Evolutionary conservation across 306 rosid species (phyloP).

Genomic region (Cicer arietinum): DNA sequence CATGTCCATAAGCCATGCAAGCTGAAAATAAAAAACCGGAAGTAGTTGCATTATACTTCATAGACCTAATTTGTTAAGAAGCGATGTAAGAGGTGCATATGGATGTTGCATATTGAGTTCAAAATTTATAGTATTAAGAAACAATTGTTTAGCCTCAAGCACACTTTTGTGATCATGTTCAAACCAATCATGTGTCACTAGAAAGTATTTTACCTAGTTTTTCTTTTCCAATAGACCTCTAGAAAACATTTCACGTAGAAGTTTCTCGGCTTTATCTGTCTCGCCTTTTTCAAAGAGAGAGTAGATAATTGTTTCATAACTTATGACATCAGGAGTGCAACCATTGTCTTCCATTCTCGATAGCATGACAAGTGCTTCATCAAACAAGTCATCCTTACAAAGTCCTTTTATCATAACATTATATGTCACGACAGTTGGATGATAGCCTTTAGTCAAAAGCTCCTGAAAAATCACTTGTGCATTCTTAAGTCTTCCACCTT

Average conservation of each 20-base stretch:
- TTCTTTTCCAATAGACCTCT: background rate
- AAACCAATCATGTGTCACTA: too few relatives aligned
- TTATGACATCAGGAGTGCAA: background rate
- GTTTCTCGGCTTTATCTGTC: background rate
- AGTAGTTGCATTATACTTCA: too few relatives aligned
- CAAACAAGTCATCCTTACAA: background rate
- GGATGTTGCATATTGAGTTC: too few relatives aligned
- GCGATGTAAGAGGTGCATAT: conserved; percentile 64
- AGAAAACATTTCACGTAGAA: background rate
- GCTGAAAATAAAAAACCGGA: too few relatives aligned
- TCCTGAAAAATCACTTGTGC: conserved; percentile 1
- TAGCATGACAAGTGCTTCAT: background rate
- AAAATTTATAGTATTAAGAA: conserved; percentile 38
- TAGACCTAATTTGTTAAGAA: too few relatives aligned
- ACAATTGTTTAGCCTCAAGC: conserved; percentile 86
- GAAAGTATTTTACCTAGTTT: background rate
- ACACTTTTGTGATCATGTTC: too few relatives aligned
- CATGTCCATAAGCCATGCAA: too few relatives aligned
- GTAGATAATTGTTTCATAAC: background rate
- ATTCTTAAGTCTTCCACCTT: background rate
- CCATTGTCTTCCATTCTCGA: background rate
- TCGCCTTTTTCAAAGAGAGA: background rate
- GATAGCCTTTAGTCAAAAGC: too few relatives aligned
- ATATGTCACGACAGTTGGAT: rapidly evolving
- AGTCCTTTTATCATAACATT: background rate